A percentile compares a stretch with the other conserved stretches of the same genome.
phyloP scores from a whole-genome alignment of 2,329 filamentous ascomycete species.

The Juglanconis sp. region DNA sequence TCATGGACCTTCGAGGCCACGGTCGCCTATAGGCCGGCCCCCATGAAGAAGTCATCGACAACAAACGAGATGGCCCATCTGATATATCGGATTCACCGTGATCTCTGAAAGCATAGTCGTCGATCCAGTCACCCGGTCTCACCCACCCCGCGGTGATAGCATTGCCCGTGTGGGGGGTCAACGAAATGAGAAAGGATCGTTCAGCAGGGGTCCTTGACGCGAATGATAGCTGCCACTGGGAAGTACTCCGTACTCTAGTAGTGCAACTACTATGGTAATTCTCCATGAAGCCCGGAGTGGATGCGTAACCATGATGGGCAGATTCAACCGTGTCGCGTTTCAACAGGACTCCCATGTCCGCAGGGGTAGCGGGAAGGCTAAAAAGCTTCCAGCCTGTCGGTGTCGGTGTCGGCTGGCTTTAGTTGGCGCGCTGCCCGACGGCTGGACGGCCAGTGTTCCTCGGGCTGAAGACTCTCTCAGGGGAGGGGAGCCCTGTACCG shows the following conservation, averaged over 20 bases:
- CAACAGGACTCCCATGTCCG: constrained; percentile 11
- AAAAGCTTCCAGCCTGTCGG: constrained; percentile 17
- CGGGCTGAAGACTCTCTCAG: not conserved
- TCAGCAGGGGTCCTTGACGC: not conserved
- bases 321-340: constrained; percentile 2
- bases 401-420: constrained; percentile 15
- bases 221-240: not conserved
- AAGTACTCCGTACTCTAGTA: not conserved
- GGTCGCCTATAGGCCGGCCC: too few relatives aligned
- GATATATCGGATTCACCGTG: not conserved
- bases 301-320: not conserved
- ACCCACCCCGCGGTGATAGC: not conserved
- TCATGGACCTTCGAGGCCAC: too few relatives aligned
- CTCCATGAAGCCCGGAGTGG: not conserved
- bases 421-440: not conserved
- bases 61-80: not conserved
- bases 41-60: not conserved
- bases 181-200: not conserved
- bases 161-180: not conserved
- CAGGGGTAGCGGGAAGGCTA: constrained; percentile 20
- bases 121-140: not conserved
- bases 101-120: not conserved
- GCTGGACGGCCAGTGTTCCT: not conserved
- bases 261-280: too few relatives aligned
- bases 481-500: not conserved